phyloP scores from a whole-genome alignment of 768 basidiomycete genomes.

The Kwoniella sp. region DNA sequence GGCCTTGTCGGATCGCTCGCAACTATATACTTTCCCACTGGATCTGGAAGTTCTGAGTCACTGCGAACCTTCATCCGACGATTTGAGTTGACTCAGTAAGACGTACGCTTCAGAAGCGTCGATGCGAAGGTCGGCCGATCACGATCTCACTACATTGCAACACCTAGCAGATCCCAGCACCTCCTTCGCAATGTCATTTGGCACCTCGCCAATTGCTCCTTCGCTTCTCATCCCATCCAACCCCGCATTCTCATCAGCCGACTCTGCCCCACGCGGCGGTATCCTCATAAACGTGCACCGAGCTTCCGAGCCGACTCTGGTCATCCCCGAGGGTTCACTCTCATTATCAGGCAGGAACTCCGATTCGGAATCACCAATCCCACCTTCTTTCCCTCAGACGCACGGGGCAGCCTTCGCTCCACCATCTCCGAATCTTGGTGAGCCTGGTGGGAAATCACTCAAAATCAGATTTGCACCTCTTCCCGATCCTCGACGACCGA shows the following conservation, averaged over 20 bases:
- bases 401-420: conserved; percentile 2
- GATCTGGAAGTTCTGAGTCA: no score
- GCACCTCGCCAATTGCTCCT: conserved; percentile 25
- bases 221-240: conserved; percentile 42
- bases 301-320: conserved; percentile 22
- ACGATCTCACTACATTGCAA: neutral
- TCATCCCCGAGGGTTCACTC: neutral
- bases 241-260: conserved; percentile 29
- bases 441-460: neutral
- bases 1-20: no score
- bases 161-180: neutral
- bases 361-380: conserved; percentile 11
- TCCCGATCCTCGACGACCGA: conserved; percentile 69
- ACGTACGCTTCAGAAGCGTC: no score
- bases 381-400: neutral
- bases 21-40: no score
- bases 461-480: conserved; percentile 80
- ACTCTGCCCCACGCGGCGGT: conserved; percentile 36
- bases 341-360: neutral
- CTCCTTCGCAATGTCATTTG: conserved; percentile 12
- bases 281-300: conserved; percentile 42
- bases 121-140: neutral
- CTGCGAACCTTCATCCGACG: no score
- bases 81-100: no score
- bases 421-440: conserved; percentile 4